phyloP scores from a whole-genome alignment of 495 filamentous ascomycete genomes.

The Podospora conica region DNA sequence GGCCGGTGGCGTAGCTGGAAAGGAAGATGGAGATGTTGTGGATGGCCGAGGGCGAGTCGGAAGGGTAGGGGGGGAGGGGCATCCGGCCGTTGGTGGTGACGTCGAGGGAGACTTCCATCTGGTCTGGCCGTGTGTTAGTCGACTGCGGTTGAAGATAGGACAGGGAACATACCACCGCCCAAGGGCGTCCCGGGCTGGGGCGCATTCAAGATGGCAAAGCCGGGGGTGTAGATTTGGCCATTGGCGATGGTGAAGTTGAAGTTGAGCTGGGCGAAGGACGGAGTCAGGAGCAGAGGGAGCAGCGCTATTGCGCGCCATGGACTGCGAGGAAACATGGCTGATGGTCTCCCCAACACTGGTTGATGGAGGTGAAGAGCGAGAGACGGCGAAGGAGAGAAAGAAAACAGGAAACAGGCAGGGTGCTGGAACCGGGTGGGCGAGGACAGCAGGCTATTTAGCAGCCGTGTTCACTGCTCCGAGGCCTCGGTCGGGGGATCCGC shows the following conservation, averaged over 20 bases:
- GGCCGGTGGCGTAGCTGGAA: conserved; percentile 51
- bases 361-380: neutral
- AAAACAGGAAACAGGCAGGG: neutral
- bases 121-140: conserved; percentile 34
- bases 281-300: conserved; percentile 6
- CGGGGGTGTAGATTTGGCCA: conserved; percentile 60
- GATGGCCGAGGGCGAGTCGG: conserved; percentile 46
- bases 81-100: conserved; percentile 59
- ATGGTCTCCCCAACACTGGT: conserved; percentile 19
- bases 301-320: neutral
- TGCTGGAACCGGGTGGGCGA: neutral
- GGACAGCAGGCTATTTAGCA: conserved; percentile 23
- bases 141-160: neutral
- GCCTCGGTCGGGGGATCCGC: conserved; percentile 13
- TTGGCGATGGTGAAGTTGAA: conserved; percentile 47
- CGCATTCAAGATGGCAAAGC: conserved; percentile 55
- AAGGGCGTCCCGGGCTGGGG: conserved; percentile 62
- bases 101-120: conserved; percentile 60
- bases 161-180: conserved; percentile 50
- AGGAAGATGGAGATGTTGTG: conserved; percentile 62
- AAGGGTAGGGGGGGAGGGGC: conserved; percentile 47
- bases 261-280: conserved; percentile 6
- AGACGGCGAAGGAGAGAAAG: conserved; percentile 3
- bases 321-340: conserved; percentile 1
- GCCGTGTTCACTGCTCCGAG: neutral